Percentiles rank a stretch among this genome's conserved stretches.
Conservation (phyloP, 2,329 filamentous ascomycete genomes). For the Colletotrichum godetiae region DNA sequence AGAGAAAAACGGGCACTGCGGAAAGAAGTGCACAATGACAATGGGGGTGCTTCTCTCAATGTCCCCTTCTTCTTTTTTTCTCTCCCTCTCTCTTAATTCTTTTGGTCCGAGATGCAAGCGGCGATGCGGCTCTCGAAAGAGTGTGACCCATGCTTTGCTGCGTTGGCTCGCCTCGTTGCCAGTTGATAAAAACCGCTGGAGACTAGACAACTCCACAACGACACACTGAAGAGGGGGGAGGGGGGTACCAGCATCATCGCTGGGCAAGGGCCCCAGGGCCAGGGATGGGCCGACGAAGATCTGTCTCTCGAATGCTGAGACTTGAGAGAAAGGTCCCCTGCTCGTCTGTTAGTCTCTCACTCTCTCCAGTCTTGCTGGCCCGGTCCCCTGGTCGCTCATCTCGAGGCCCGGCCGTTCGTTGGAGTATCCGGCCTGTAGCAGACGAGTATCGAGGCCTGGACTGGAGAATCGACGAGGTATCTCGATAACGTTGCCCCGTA, state of each 20-base stretch:
- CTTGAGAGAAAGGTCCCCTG: slow-evolving; percentile 51
- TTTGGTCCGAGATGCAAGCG: slow-evolving; percentile 63
- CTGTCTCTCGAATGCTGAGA: slow-evolving; percentile 46
- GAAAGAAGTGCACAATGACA: slow-evolving; percentile 18
- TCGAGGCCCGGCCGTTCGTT: background rate
- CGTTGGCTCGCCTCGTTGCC: slow-evolving; percentile 88
- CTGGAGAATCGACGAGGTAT: background rate
- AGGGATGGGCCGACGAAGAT: slow-evolving; percentile 53
- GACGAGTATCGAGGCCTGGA: background rate
- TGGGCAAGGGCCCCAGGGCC: slow-evolving; percentile 32
- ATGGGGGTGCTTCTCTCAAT: slow-evolving; percentile 15
- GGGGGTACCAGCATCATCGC: slow-evolving; percentile 48
- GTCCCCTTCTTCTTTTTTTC: background rate
- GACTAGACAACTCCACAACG: slow-evolving; percentile 73
- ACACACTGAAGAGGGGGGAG: slow-evolving; percentile 57
- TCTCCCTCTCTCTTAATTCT: background rate
- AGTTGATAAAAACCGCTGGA: slow-evolving; percentile 77
- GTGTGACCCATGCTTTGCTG: slow-evolving; percentile 83
- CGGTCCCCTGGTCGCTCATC: background rate
- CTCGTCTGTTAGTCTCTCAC: slow-evolving; percentile 36
- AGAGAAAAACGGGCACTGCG: slow-evolving; percentile 22
- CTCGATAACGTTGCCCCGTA: background rate
- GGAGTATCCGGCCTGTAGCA: background rate
- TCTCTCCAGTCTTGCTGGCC: slow-evolving; percentile 36
- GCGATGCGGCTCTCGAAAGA: slow-evolving; percentile 72